phyloP scores from a whole-genome alignment of 2,329 filamentous ascomycete genomes.

The Parascedosporium putredinis region DNA sequence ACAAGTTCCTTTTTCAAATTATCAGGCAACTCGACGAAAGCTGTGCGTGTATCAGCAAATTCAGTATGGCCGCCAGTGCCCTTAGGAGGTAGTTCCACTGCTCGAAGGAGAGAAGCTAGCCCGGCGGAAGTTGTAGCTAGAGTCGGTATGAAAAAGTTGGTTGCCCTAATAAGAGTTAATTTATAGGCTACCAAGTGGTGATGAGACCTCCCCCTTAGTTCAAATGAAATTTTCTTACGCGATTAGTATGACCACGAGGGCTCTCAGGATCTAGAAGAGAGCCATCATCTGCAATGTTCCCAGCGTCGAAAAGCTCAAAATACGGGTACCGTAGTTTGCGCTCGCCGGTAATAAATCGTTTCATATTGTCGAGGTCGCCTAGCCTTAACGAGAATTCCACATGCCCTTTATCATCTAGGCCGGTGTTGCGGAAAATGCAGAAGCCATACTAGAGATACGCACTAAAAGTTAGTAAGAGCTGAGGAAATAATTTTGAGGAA shows the following conservation, averaged over 20 bases:
- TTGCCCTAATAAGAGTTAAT: slow-evolving; percentile 25
- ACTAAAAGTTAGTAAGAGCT: not conserved
- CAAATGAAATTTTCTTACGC: slow-evolving; percentile 17
- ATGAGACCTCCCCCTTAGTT: not conserved
- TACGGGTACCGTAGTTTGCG: slow-evolving; percentile 35
- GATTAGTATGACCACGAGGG: slow-evolving; percentile 28
- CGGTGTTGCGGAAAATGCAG: slow-evolving; percentile 38
- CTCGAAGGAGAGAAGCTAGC: slow-evolving; percentile 41
- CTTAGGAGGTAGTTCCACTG: slow-evolving; percentile 35
- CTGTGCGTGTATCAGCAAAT: slow-evolving; percentile 42
- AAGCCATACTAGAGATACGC: slow-evolving; percentile 35
- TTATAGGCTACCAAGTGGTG: not conserved
- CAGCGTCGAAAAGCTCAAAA: slow-evolving; percentile 45
- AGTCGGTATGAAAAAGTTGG: slow-evolving; percentile 42
- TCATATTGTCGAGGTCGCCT: slow-evolving; percentile 45
- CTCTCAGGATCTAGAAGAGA: slow-evolving; percentile 28
- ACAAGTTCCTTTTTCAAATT: slow-evolving; percentile 24
- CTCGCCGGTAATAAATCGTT: slow-evolving; percentile 34
- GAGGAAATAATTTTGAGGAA: not conserved
- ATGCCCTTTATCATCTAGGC: slow-evolving; percentile 38
- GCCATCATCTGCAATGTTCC: slow-evolving; percentile 41
- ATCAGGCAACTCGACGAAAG: slow-evolving; percentile 33
- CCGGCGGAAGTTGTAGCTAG: slow-evolving; percentile 42
- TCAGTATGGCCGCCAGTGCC: slow-evolving; percentile 38
- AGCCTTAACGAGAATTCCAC: slow-evolving; percentile 38